These are phyloP conservation scores for Pugionium cornutum DNA, from an alignment of 345 rosid species.

Conservation along the genomic window DNA sequence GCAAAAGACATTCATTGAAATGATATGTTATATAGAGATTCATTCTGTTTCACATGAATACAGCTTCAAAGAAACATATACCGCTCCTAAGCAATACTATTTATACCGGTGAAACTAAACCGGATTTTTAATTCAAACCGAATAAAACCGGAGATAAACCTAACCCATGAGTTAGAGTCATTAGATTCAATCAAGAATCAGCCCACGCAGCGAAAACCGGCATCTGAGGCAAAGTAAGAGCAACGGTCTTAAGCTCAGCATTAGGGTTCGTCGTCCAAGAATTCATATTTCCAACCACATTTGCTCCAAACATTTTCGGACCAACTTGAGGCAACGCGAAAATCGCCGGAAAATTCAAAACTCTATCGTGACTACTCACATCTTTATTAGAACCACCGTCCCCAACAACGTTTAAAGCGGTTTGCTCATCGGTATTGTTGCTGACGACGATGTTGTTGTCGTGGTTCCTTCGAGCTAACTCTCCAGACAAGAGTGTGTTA, in stretches of 20 bases:
- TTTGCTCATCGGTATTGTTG: constrained; percentile 43
- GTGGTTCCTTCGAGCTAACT: constrained; percentile 61
- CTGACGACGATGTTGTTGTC: constrained; percentile 38
- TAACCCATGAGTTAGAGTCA: constrained; percentile 33
- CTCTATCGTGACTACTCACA: constrained; percentile 55
- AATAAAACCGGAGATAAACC: constrained; percentile 29
- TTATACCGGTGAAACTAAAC: constrained; percentile 36
- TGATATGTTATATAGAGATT: constrained; percentile 37
- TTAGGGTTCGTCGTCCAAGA: constrained; percentile 57
- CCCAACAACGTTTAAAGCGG: constrained; percentile 51
- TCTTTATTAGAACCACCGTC: constrained; percentile 53
- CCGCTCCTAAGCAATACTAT: constrained; percentile 34
- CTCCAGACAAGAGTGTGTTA: constrained; percentile 76
- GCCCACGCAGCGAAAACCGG: constrained; percentile 88
- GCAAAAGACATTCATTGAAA: constrained; percentile 18
- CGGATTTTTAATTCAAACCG: constrained; percentile 32
- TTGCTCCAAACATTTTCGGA: constrained; percentile 48
- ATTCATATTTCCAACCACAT: constrained; percentile 42
- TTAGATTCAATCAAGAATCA: constrained; percentile 56
- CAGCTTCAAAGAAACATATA: constrained; percentile 38
- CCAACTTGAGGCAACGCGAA: constrained; percentile 55
- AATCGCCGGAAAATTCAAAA: constrained; percentile 45
- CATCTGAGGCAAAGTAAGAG: constrained; percentile 59
- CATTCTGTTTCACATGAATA: background rate
- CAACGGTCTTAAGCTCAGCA: constrained; percentile 54